Conservation (phyloP, 2,329 filamentous ascomycete genomes). For the Chaetothyriales sp. region DNA sequence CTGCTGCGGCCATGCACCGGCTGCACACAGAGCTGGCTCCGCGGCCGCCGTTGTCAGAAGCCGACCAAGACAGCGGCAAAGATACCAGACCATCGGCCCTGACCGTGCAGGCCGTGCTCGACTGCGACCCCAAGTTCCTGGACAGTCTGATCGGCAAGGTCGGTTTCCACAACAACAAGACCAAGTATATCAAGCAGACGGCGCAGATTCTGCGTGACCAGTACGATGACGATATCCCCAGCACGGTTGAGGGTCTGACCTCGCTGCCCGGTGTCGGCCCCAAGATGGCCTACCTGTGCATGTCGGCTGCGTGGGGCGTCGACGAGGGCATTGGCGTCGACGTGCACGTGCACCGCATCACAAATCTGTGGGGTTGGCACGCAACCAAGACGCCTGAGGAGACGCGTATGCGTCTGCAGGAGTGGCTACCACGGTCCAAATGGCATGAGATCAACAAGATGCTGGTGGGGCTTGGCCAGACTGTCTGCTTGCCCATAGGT, state of each 20-base stretch:
- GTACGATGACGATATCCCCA: slow-evolving; percentile 62
- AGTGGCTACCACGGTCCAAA: slow-evolving; percentile 66
- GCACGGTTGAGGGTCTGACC: slow-evolving; percentile 58
- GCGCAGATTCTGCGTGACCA: slow-evolving; percentile 58
- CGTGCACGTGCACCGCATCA: slow-evolving; percentile 88
- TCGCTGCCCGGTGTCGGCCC: slow-evolving; percentile 75
- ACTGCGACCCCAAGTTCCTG: slow-evolving; percentile 48
- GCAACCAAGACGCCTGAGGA: slow-evolving; percentile 67
- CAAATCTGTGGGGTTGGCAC: slow-evolving; percentile 88
- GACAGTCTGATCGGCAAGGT: slow-evolving; percentile 70
- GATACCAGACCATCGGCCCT: slow-evolving; percentile 33
- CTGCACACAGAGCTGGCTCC: slow-evolving; percentile 56
- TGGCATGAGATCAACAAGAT: slow-evolving; percentile 91
- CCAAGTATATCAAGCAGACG: slow-evolving; percentile 61
- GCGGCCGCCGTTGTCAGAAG: slow-evolving; percentile 18
- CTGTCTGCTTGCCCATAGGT: slow-evolving; percentile 65
- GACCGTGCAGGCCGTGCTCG: slow-evolving; percentile 62
- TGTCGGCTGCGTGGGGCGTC: slow-evolving; percentile 58
- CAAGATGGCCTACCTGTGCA: slow-evolving; percentile 85
- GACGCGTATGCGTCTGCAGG: slow-evolving; percentile 58
- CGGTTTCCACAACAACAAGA: slow-evolving; percentile 92
- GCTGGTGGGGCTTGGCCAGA: slow-evolving; percentile 78
- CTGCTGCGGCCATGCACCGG: slow-evolving; percentile 63
- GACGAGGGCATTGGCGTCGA: slow-evolving; percentile 77
- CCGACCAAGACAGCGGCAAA: slow-evolving; percentile 9